Base-by-base conservation (phyloP, 495 filamentous ascomycete genomes). In the Neurospora discreta region DNA sequence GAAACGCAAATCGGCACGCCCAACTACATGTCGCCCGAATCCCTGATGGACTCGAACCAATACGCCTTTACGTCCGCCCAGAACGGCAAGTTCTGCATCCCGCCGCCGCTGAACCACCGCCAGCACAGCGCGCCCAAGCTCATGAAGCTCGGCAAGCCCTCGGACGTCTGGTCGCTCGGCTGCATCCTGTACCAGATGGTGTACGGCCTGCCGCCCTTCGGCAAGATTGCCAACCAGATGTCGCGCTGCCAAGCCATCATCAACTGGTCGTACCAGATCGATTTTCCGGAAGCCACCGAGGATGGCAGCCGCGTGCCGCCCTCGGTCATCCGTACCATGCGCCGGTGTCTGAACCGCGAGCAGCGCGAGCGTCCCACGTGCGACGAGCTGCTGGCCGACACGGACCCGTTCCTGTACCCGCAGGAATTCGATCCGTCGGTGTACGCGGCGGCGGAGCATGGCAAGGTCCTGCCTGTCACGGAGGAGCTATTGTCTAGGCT, bases 121-220 rank as follows among this genome's bases (percentile, higher is more conserved):
- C 69, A 71, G 36, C 85, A 86, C 39, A 85, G 87, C 41, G 76
- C 80, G 26, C 89, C 90, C 3, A 92, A 94, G 74, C 82, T 97
- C 71, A 95, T 97, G 92, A 97, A 97, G 80, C 85, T 99, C 20
- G 96, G 96, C 23, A 98, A 98, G 75, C 91, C 95, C 16, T 93
- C 90, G 75, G 95, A 99, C 82, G 91, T 99, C 11, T 99, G 95
- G 95, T 94, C 90, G 80, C 81, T 99, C 38, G 95, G 95, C 10
- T 98, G 95, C 77, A 98, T 99, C 70, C 82, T 99, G 33, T 98
- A 96, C 81, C 95, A 98, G 81, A 97, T 99, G 93, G 91, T 93
- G 0, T 98, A 98, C 79, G 95, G 95, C 58, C 87, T 90, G 39
- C 92, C 93, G 9, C 95, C 95, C 5, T 99, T 99, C 75, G 93